Evolutionary conservation across 768 basidiomycete species (phyloP).

Genomic region (Phanerochaete carnosa): DNA sequence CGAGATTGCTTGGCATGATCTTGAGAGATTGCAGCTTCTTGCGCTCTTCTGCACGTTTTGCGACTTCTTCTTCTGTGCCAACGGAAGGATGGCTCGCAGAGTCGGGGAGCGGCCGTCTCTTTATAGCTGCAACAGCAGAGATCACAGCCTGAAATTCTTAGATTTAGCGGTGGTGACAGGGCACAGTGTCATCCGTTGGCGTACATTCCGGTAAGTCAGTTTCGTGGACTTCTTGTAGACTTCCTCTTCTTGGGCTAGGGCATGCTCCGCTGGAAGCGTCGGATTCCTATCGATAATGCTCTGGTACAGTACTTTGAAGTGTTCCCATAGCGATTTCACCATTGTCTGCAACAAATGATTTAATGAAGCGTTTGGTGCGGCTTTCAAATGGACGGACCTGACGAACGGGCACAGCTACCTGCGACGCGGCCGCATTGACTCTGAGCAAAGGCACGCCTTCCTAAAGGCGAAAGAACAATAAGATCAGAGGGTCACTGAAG

Average conservation of each 20-base stretch:
- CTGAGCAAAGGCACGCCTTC: conserved; percentile 63
- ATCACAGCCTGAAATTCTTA: conserved; percentile 43
- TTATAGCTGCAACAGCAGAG: conserved; percentile 46
- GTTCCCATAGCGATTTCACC: conserved; percentile 72
- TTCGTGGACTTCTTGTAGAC: conserved; percentile 74
- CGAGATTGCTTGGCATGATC: conserved; percentile 50
- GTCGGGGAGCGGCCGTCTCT: conserved; percentile 53
- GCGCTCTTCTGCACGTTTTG: conserved; percentile 49
- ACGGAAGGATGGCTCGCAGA: conserved; percentile 65
- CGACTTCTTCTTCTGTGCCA: conserved; percentile 68
- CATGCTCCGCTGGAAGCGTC: conserved; percentile 69
- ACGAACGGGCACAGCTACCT: conserved; percentile 68
- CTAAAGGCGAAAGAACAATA: conserved; percentile 32
- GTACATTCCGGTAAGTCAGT: conserved; percentile 79
- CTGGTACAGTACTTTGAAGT: conserved; percentile 68
- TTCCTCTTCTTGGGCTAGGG: conserved; percentile 78
- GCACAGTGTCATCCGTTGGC: conserved; percentile 18
- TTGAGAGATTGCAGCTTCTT: conserved; percentile 51
- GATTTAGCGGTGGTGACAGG: conserved; percentile 5
- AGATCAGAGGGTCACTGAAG: background rate
- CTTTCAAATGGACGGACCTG: conserved; percentile 44
- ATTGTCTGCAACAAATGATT: conserved; percentile 44
- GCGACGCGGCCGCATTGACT: conserved; percentile 66
- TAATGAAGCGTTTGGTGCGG: background rate
- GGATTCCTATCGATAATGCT: conserved; percentile 51